A percentile compares a stretch with the other conserved stretches of the same genome.
Evolutionary conservation across 2,329 filamentous ascomycete genomes (phyloP).

Genomic region (Pleoardoris graminearum): DNA sequence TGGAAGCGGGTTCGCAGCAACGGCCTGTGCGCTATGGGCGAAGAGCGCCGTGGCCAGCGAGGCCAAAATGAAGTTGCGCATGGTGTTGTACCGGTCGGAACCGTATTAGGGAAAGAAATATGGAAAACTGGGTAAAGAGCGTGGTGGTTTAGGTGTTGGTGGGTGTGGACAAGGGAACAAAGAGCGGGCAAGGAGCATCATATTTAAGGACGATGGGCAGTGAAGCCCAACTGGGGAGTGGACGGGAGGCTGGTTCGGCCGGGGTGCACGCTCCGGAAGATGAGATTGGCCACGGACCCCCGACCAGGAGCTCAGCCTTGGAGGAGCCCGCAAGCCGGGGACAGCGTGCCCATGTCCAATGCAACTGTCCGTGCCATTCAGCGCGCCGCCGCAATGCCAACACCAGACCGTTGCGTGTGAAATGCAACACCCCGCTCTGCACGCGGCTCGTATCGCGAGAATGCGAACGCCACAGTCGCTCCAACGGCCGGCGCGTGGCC

Average conservation of each 20-base stretch:
- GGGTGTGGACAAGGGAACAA: conserved; percentile 10
- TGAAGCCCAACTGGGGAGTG: conserved; percentile 16
- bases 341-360: conserved; percentile 16
- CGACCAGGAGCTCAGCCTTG: conserved; percentile 28
- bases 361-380: conserved; percentile 21
- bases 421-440: conserved; percentile 35
- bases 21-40: conserved; percentile 47
- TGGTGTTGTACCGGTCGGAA: conserved; percentile 15
- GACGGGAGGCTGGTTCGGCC: conserved; percentile 9
- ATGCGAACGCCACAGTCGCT: conserved; percentile 9
- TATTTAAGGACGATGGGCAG: conserved; percentile 24
- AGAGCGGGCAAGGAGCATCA: conserved; percentile 8
- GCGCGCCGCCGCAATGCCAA: conserved; percentile 10
- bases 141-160: conserved; percentile 7
- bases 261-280: background rate
- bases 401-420: conserved; percentile 24
- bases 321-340: conserved; percentile 19
- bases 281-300: conserved; percentile 31
- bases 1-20: conserved; percentile 59
- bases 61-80: conserved; percentile 38
- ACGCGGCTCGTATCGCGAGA: conserved; percentile 5
- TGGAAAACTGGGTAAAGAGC: conserved; percentile 9
- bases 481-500: conserved; percentile 5
- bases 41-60: conserved; percentile 42
- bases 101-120: conserved; percentile 2